Base-by-base conservation (phyloP, 1,139 yeast genomes). In the Tardiomyces digboiensis region DNA sequence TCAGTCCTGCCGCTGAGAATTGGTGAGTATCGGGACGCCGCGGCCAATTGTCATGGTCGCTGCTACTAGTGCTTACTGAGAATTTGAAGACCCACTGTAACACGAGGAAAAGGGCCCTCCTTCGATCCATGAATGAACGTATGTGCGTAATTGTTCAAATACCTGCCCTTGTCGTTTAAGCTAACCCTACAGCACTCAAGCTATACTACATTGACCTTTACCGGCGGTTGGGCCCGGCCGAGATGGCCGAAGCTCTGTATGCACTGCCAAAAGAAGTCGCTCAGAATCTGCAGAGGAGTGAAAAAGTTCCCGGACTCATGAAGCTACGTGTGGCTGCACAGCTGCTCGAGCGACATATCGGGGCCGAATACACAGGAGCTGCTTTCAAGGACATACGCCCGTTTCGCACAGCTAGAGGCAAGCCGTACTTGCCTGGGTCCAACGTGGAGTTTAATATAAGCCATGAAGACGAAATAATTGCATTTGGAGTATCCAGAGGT, bases 391-490 rank as follows among this genome's bases (percentile, higher is more conserved):
- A 50, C 2, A 38, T 65, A 2, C 39, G 44, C 8, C 57, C 67
- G 39, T 46, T 45, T 0, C 42, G 44, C n/a, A 63, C 60, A 6
- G 22, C 48, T 21, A 61, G 49, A 43, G 78, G 78, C 1, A 73
- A 74, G 47, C 78, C 78, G 0, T 47, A 39, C 6, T 42, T 71
- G 20, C 42, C 47, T 18, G 57, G 53, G 21, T 45, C 57, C 1
- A 37, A 45, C 2, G 54, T 70, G 19, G 61, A 63, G 36, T 74
- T 76, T 58, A 76, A 76, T 51, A 62, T 76, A 42, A 77, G 83
- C 38, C 75, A 79, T 58, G 81, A 86, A 19, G 70, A 73, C 46
- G 74, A 76, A 21, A 55, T 74, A 4, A 62, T 75, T 1, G 56
- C 72, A 19, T 56, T 80, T 21, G 75, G 66, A 0, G 62, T 81